A percentile compares a stretch with the other conserved stretches of the same genome.
Evolutionary conservation across 805 yeast species (phyloP).

Genomic region (Cyberlindnera sargentensis): DNA sequence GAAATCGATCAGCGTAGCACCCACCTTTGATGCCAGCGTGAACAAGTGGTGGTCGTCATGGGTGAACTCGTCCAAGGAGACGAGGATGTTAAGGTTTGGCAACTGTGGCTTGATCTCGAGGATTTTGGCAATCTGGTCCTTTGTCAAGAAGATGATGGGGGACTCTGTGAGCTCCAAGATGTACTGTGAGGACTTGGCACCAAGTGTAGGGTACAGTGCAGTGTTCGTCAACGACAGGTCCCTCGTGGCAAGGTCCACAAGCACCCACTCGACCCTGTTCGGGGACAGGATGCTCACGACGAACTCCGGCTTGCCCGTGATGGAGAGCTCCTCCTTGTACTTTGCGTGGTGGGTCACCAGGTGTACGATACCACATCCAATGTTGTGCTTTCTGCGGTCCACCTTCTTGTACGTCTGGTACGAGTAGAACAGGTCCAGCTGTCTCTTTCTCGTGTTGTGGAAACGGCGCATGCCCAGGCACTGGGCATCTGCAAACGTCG

Average conservation of each 20-base stretch:
- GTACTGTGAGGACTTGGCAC: slow-evolving; percentile 51
- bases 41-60: slow-evolving; percentile 28
- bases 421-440: slow-evolving; percentile 19
- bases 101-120: slow-evolving; percentile 36
- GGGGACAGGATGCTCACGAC: slow-evolving; percentile 46
- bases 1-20: slow-evolving; percentile 34
- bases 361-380: slow-evolving; percentile 36
- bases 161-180: slow-evolving; percentile 52
- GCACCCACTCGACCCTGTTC: slow-evolving; percentile 57
- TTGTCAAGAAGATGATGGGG: slow-evolving; percentile 52
- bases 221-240: slow-evolving; percentile 44
- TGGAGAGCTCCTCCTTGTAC: slow-evolving; percentile 2
- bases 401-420: slow-evolving; percentile 26
- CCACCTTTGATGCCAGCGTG: slow-evolving; percentile 24
- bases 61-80: slow-evolving; percentile 46
- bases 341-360: slow-evolving; percentile 15
- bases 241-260: slow-evolving; percentile 59
- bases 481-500: slow-evolving; percentile 20
- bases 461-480: slow-evolving; percentile 33
- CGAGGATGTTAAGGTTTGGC: slow-evolving; percentile 37
- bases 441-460: slow-evolving; percentile 14
- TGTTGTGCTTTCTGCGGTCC: slow-evolving; percentile 24
- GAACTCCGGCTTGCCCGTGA: slow-evolving; percentile 29
- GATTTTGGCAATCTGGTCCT: slow-evolving; percentile 38
- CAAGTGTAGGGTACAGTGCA: slow-evolving; percentile 47